phyloP scores from a whole-genome alignment of 208 protist genomes.

The Angomonas ambiguus region DNA sequence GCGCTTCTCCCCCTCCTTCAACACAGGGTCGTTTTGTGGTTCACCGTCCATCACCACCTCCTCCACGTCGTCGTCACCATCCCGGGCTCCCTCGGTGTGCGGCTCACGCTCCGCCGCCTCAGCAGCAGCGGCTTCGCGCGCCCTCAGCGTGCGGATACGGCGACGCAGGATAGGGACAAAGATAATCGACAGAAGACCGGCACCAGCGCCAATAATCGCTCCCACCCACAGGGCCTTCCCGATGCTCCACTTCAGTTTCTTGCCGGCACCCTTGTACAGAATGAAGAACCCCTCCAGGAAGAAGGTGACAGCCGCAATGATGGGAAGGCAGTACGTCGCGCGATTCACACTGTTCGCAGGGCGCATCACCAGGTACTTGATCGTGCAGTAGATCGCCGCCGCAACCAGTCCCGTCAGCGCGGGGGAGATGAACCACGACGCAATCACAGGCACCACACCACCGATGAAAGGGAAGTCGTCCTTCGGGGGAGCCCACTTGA shows the following conservation, averaged over 20 bases:
- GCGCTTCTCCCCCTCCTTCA: not conserved
- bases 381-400: slow-evolving; percentile 32
- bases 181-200: slow-evolving; percentile 23
- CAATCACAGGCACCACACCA: slow-evolving; percentile 48
- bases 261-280: slow-evolving; percentile 50
- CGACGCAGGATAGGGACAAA: slow-evolving; percentile 38
- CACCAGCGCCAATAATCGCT: slow-evolving; percentile 36
- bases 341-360: slow-evolving; percentile 33
- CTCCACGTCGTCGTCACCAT: not conserved
- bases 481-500: slow-evolving; percentile 35
- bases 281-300: slow-evolving; percentile 67
- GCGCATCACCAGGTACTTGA: slow-evolving; percentile 35
- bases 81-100: not conserved
- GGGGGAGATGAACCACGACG: slow-evolving; percentile 63
- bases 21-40: not conserved
- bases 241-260: slow-evolving; percentile 41
- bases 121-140: slow-evolving; percentile 9
- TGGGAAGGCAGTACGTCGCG: slow-evolving; percentile 39
- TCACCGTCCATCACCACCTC: not conserved
- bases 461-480: slow-evolving; percentile 46
- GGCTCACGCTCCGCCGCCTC: not conserved
- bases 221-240: slow-evolving; percentile 43
- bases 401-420: slow-evolving; percentile 35
- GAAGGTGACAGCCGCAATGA: slow-evolving; percentile 44
- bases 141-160: slow-evolving; percentile 19